Evolutionary conservation across 495 filamentous ascomycete genomes (phyloP).

Genomic region (Aspergillus sparsus): DNA sequence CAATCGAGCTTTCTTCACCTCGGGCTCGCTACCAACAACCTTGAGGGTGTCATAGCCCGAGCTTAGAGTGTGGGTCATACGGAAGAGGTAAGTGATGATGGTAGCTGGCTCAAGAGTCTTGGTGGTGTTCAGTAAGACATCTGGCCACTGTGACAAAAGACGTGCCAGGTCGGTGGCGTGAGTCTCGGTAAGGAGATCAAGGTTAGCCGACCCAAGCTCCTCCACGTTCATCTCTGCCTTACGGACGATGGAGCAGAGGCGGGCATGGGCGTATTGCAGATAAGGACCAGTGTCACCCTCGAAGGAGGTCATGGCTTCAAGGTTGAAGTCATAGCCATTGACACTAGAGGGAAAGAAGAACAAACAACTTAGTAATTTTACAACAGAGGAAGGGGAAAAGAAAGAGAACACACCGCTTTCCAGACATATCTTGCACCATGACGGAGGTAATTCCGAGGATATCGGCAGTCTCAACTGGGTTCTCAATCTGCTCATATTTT

Average conservation of each 20-base stretch:
- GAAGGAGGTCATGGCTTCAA: conserved; percentile 68
- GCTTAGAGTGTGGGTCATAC: conserved; percentile 82
- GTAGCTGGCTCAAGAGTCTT: conserved; percentile 67
- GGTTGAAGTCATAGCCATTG: conserved; percentile 68
- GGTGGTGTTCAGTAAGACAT: conserved; percentile 60
- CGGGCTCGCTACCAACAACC: conserved; percentile 71
- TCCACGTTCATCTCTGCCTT: conserved; percentile 48
- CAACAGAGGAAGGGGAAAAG: background rate
- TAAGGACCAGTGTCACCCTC: conserved; percentile 72
- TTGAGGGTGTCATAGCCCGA: conserved; percentile 80
- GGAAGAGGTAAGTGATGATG: conserved; percentile 81
- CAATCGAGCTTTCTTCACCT: conserved; percentile 74
- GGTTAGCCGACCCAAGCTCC: conserved; percentile 53
- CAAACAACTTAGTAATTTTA: background rate
- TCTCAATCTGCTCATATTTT: conserved; percentile 64
- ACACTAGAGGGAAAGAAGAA: conserved; percentile 43
- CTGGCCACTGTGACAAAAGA: conserved; percentile 61
- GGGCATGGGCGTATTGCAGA: conserved; percentile 69
- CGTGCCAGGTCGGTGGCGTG: conserved; percentile 61
- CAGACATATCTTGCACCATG: conserved; percentile 72
- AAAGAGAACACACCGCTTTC: conserved; percentile 57
- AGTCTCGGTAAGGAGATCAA: conserved; percentile 56
- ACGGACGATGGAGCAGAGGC: conserved; percentile 63
- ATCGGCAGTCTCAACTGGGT: conserved; percentile 57
- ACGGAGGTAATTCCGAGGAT: conserved; percentile 66